phyloP scores from a whole-genome alignment of 2,329 filamentous ascomycete species.

The Epichloe brachyelytri region DNA sequence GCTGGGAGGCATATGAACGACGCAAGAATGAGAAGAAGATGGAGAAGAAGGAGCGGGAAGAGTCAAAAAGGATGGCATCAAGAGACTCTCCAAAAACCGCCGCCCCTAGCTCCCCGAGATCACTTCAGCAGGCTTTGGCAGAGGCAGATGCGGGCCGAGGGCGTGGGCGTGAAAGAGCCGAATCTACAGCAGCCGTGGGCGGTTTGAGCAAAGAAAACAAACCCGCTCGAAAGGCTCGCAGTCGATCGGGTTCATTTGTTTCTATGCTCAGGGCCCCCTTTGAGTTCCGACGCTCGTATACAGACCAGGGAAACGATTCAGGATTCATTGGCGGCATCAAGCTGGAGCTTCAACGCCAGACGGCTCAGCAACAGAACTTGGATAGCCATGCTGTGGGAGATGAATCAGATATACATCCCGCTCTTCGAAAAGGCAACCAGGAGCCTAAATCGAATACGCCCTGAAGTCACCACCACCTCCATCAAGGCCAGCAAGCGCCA shows the following conservation, averaged over 20 bases:
- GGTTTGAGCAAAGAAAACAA: slow-evolving; percentile 10
- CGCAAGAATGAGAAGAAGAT: slow-evolving; percentile 41
- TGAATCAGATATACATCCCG: slow-evolving; percentile 21
- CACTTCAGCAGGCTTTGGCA: slow-evolving; percentile 6
- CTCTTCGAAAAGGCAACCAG: slow-evolving; percentile 17
- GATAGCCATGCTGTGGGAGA: slow-evolving; percentile 14
- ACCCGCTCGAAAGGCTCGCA: slow-evolving; percentile 13
- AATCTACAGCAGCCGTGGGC: slow-evolving; percentile 6
- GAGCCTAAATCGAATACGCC: slow-evolving; percentile 16
- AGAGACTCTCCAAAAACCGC: slow-evolving; percentile 20
- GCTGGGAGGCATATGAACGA: slow-evolving; percentile 44
- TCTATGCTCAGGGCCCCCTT: slow-evolving; percentile 23
- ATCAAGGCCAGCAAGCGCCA: slow-evolving; percentile 1
- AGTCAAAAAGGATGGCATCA: slow-evolving; percentile 13
- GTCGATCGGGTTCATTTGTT: slow-evolving; percentile 24
- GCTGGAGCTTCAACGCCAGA: slow-evolving; percentile 25
- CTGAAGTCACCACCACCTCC: slow-evolving; percentile 14
- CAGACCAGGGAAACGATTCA: slow-evolving; percentile 18
- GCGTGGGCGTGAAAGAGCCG: slow-evolving; percentile 4
- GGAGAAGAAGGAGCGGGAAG: slow-evolving; percentile 17
- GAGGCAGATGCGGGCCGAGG: slow-evolving; percentile 7
- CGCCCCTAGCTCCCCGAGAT: slow-evolving; percentile 13
- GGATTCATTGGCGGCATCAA: slow-evolving; percentile 30
- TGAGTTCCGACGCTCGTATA: slow-evolving; percentile 20
- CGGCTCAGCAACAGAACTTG: slow-evolving; percentile 17